Percentiles rank a stretch among this genome's conserved stretches.
Conservation (phyloP, 2,329 filamentous ascomycete species). For the Clarireedia paspali region DNA sequence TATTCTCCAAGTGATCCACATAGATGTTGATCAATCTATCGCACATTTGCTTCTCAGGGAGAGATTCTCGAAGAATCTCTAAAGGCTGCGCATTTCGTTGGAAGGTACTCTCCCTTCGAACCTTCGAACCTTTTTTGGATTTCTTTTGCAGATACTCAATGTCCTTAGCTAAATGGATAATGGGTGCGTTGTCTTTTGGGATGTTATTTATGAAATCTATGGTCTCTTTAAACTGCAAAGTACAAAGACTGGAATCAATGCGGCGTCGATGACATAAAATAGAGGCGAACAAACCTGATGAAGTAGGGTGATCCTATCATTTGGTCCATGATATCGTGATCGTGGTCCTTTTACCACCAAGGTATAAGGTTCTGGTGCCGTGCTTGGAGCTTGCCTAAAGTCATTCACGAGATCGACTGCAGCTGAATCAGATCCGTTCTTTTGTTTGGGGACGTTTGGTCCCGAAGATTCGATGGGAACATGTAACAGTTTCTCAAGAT, state of each 20-base stretch:
- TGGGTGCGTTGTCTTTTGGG: not conserved
- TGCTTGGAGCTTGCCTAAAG: not conserved
- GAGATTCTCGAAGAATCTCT: conserved; percentile 5
- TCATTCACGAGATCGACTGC: not conserved
- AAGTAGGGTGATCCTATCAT: conserved; percentile 7
- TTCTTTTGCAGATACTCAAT: conserved; percentile 10
- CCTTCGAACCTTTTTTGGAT: conserved; percentile 1
- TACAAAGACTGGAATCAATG: not conserved
- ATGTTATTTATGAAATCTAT: conserved; percentile 7
- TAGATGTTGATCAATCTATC: conserved; percentile 29
- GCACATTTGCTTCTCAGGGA: conserved; percentile 9
- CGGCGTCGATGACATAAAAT: not conserved
- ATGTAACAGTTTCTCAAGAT: conserved; percentile 5
- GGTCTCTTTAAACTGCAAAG: conserved; percentile 1
- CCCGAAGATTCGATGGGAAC: not conserved
- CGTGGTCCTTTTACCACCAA: conserved; percentile 2
- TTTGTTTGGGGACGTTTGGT: not conserved
- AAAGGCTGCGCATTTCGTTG: not conserved
- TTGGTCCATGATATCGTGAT: conserved; percentile 9
- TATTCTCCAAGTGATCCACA: conserved; percentile 34
- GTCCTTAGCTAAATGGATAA: conserved; percentile 4
- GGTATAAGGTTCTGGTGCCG: not conserved
- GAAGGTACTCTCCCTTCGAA: conserved; percentile 4
- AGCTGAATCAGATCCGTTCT: not conserved
- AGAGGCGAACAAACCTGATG: not conserved